Conservation (phyloP, 2,329 filamentous ascomycete species). For the Dryadomyces sulphureus region DNA sequence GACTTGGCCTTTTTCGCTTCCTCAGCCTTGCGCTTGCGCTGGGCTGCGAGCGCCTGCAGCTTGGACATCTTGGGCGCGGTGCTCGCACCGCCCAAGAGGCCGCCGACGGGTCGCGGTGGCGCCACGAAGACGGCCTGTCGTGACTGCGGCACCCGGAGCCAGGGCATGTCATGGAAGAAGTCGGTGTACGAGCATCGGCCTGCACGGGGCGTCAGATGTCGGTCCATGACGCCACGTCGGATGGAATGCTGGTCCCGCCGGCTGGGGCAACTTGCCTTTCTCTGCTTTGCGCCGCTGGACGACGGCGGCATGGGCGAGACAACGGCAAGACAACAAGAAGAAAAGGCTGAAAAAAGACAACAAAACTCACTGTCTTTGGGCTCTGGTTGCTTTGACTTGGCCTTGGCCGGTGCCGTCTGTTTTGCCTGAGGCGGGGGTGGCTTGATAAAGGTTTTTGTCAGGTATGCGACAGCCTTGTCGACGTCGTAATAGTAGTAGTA, state of each 20-base stretch:
- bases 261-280: neutral
- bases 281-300: too few species aligned
- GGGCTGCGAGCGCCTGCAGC: conserved; percentile 75
- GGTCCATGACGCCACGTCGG: neutral
- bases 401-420: conserved; percentile 7
- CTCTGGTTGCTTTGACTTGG: conserved; percentile 5
- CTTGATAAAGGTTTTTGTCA: conserved; percentile 49
- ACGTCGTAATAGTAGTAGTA: conserved; percentile 97
- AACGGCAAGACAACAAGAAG: neutral
- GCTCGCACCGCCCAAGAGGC: conserved; percentile 64
- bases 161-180: conserved; percentile 76
- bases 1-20: conserved; percentile 31
- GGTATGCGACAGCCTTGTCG: conserved; percentile 67
- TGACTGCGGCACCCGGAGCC: conserved; percentile 57
- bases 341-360: neutral
- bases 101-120: conserved; percentile 37
- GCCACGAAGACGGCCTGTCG: conserved; percentile 52
- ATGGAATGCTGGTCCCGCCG: neutral
- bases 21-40: conserved; percentile 68
- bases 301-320: neutral
- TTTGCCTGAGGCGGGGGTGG: conserved; percentile 24
- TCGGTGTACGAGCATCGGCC: conserved; percentile 24
- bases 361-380: conserved; percentile 12
- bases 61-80: conserved; percentile 66
- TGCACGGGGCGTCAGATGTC: conserved; percentile 1